Evolutionary conservation across 176 grass and related monocot species (phyloP), one percentile per base, ranked within the genome.

Genomic region (Phragmites australis): DNA sequence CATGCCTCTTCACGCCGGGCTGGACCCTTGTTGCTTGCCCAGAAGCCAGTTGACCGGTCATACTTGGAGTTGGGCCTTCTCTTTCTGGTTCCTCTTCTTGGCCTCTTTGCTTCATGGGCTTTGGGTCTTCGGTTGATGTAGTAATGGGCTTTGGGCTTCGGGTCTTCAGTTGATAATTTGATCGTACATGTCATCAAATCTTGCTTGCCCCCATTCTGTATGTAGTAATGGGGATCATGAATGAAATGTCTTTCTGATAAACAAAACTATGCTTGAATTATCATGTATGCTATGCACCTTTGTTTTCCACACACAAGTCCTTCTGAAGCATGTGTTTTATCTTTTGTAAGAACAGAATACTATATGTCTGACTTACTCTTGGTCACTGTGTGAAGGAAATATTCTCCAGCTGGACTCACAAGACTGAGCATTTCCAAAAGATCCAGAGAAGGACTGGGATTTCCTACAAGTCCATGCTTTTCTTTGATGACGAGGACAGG

Each of bases 381-480:
- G 50, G 27, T 81, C 9, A 68, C 6, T 81, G 70, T 81, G 19
- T 71, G 64, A 68, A 96, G 93, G 90, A 96, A 92, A 96, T 96
- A 88, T 92, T 88, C 84, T 92, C 93, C 29, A 96, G 93, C 68
- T 86, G 90, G 93, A 92, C 85, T 78, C 93, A 96, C 70, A 96
- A 96, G 81, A 96, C 93, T 0, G 90, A 96, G 43, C 93, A 96
- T 90, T 96, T 96, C 65, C 90, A 96, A 68, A 96, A 56, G 45
- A 92, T 96, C 26, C 93, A 90, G 3, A 88, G 93, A 54, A 96
- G 65, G 79, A 96, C 90, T 53, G 84, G 89, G 27, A 77, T 96
- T 83, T 82, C 89, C 1, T 92, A 87, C 69, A 88, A 88, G 52
- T 96, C 87, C 3, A 92, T 96, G 93, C 90, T 96, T 56, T 96